Evolutionary conservation across 2,329 filamentous ascomycete genomes (phyloP).

Genomic region (Pseudogymnoascus sp.): DNA sequence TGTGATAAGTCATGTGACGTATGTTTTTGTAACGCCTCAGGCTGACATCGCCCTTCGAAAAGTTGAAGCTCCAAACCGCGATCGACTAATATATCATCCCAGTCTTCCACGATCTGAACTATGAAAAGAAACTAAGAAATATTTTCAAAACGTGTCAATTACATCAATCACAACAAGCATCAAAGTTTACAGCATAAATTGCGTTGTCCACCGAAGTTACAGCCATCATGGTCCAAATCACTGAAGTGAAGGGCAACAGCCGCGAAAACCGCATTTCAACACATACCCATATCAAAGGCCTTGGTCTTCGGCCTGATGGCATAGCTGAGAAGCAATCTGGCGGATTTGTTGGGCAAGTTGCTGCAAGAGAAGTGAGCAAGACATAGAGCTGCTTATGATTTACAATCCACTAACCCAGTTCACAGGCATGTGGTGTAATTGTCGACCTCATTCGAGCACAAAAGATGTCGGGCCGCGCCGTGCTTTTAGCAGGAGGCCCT

Average conservation of each 20-base stretch:
- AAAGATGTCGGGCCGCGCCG: constrained; percentile 94
- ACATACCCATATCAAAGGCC: constrained; percentile 95
- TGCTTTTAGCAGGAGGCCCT: constrained; percentile 86
- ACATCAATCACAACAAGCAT: neutral
- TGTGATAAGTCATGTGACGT: constrained; percentile 3
- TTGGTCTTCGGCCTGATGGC: constrained; percentile 81
- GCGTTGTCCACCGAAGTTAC: constrained; percentile 2
- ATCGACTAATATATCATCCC: neutral
- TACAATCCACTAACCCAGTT: constrained; percentile 8
- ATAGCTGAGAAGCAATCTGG: constrained; percentile 69
- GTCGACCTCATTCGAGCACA: constrained; percentile 93
- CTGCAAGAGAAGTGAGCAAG: constrained; percentile 69
- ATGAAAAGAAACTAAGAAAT: constrained; percentile 7
- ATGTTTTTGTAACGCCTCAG: constrained; percentile 8
- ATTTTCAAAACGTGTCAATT: constrained; percentile 1
- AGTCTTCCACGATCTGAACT: neutral
- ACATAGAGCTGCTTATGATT: neutral
- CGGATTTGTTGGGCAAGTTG: constrained; percentile 83
- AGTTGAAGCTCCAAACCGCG: constrained; percentile 7
- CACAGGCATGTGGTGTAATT: constrained; percentile 86
- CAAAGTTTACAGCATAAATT: neutral
- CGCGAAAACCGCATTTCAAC: constrained; percentile 94
- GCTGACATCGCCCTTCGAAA: constrained; percentile 6
- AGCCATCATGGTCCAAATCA: constrained; percentile 72
- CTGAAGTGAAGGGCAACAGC: constrained; percentile 87